Evolutionary conservation across 1,284 basidiomycete species (phyloP), one percentile per base, ranked within the genome.

Genomic region (Tilletia setariae): DNA sequence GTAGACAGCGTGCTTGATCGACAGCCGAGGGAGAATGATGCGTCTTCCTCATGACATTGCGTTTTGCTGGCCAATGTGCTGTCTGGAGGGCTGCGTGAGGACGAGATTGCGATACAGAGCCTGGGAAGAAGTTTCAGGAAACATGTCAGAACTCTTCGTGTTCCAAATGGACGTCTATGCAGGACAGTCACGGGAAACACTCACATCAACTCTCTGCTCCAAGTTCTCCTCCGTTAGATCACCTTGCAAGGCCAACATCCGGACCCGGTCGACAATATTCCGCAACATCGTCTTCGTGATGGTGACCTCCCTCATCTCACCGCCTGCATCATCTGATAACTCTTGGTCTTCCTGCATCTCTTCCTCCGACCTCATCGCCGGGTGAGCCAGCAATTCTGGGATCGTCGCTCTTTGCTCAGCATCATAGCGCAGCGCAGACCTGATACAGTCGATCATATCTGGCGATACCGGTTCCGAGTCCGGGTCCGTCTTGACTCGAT

Each of bases 341-440:
- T 66, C 47, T 44, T 51, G 44, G 40, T 64, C 68, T 15, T 67
- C 70, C 46, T 65, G 63, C 47, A 42, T 35, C 21, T 68, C 72
- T 1, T 23, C 67, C 35, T 69, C 65, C 1, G 19, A 9, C 70
- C 61, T 44, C 68, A 86, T 74, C 70, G 85, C 85, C 43, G 83
- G 82, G 74, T 85, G 83, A 25, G 77, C 67, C 28, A 86, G 73
- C 59, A 87, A 74, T 69, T 85, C 88, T 1, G 91, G 91, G 74
- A 95, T 94, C n/a, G 89, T 89, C 69, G 89, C 88, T 53, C 93
- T 85, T 73, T 90, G 88, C 83, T 91, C 92, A 21, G 90, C 88
- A 72, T 88, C 86, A 72, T 91, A 87, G 64, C 84, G 85, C 74
- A 95, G 81, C 79, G 93, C 93, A 67, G 86, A 87, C 82, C 88